A percentile compares a stretch with the other conserved stretches of the same genome.
Evolutionary conservation across 306 rosid genomes (phyloP).

Genomic region (Astragalus glycyphyllos): DNA sequence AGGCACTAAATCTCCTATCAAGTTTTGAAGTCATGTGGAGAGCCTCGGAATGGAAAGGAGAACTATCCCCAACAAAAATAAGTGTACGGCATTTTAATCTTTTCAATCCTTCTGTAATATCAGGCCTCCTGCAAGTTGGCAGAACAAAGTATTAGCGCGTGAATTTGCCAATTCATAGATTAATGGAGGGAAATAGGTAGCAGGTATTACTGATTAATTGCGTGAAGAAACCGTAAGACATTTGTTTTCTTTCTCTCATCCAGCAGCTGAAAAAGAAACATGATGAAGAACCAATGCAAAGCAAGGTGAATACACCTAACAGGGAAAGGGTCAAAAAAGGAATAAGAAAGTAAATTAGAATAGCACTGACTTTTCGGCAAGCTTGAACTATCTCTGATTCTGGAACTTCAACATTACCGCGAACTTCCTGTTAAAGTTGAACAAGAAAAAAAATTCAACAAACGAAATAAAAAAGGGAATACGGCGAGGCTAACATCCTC

Average conservation of each 20-base stretch:
- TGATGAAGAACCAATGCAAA: constrained; percentile 32
- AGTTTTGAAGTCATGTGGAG: constrained; percentile 87
- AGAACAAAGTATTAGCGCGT: constrained; percentile 36
- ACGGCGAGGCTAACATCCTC: constrained; percentile 4
- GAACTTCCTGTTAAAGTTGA: constrained; percentile 70
- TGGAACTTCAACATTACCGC: constrained; percentile 76
- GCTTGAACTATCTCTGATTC: constrained; percentile 98
- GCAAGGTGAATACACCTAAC: constrained; percentile 19
- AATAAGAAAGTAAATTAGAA: constrained; percentile 35
- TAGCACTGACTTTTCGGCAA: constrained; percentile 81
- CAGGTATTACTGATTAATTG: constrained; percentile 69
- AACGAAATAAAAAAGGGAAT: neutral
- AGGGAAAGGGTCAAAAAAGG: constrained; percentile 1
- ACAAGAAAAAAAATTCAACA: constrained; percentile 25
- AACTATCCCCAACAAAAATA: constrained; percentile 94
- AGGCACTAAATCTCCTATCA: constrained; percentile 89
- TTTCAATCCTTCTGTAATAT: constrained; percentile 80
- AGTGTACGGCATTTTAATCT: constrained; percentile 82
- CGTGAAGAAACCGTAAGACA: constrained; percentile 76
- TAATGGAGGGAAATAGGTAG: constrained; percentile 16
- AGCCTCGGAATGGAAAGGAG: constrained; percentile 96
- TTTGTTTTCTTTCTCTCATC: constrained; percentile 88
- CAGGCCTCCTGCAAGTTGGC: constrained; percentile 75
- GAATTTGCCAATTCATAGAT: constrained; percentile 1
- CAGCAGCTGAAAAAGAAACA: constrained; percentile 67